phyloP scores from a whole-genome alignment of 805 yeast species.

The Wickerhamomyces tratensis region DNA sequence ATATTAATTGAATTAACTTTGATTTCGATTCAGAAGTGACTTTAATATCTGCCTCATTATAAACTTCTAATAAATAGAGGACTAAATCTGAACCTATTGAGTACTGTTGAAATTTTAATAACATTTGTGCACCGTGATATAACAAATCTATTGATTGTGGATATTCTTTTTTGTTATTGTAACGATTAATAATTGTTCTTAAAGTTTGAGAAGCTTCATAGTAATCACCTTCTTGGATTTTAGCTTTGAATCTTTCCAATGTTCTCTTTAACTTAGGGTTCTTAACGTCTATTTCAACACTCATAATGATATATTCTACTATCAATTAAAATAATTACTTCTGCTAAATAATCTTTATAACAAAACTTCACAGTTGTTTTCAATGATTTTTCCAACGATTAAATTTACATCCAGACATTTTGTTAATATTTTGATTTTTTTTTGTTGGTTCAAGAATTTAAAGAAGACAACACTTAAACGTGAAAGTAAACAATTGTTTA shows the following conservation, averaged over 20 bases:
- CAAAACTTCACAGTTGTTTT: not conserved
- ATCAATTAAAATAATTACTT: no score
- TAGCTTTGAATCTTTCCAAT: conserved; percentile 52
- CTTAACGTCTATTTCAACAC: conserved; percentile 7
- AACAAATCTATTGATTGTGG: conserved; percentile 66
- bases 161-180: conserved; percentile 58
- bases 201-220: conserved; percentile 96
- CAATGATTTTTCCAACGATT: not conserved
- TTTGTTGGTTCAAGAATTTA: no score
- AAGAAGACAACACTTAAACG: no score
- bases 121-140: conserved; percentile 58
- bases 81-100: conserved; percentile 79
- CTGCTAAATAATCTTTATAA: no score
- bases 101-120: conserved; percentile 60
- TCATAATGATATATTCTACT: no score
- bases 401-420: no score
- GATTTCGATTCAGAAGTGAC: conserved; percentile 35
- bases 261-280: conserved; percentile 44
- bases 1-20: conserved; percentile 36
- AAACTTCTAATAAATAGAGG: conserved; percentile 62
- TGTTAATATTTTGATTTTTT: no score
- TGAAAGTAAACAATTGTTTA: no score
- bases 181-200: conserved; percentile 81
- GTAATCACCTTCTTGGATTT: conserved; percentile 65
- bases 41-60: conserved; percentile 36